phyloP scores from a whole-genome alignment of 495 filamentous ascomycete species.

The Lophium mytilinum region DNA sequence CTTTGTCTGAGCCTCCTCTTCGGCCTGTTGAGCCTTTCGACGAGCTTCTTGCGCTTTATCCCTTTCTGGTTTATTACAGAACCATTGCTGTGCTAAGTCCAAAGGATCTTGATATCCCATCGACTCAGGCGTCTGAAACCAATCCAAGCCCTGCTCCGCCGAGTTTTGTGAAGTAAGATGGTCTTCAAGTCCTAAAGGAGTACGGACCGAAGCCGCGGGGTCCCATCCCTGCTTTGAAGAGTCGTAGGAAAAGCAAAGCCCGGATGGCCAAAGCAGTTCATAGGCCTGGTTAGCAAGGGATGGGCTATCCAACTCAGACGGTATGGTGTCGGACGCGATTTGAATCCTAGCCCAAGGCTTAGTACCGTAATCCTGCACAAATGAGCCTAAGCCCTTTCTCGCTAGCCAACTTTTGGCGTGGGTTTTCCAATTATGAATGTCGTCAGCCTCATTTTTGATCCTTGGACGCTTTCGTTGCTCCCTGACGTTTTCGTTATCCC shows the following conservation, averaged over 20 bases:
- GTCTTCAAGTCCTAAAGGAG: no score
- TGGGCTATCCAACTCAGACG: background rate
- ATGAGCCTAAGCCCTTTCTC: constrained; percentile 16
- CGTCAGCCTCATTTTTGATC: constrained; percentile 4
- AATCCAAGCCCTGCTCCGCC: constrained; percentile 10
- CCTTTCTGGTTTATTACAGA: constrained; percentile 40
- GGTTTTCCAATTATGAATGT: constrained; percentile 17
- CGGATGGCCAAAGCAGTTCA: constrained; percentile 22
- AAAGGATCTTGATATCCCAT: constrained; percentile 48
- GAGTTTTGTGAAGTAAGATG: no score
- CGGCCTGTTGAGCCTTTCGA: constrained; percentile 46
- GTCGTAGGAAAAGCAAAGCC: constrained; percentile 22
- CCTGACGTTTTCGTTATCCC: background rate
- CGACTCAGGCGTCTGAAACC: constrained; percentile 20
- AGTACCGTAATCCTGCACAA: background rate
- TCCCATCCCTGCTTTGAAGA: background rate
- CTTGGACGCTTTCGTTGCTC: constrained; percentile 14
- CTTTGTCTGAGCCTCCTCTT: constrained; percentile 24
- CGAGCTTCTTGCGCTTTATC: constrained; percentile 41
- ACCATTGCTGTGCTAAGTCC: constrained; percentile 63
- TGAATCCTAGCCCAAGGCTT: constrained; percentile 18
- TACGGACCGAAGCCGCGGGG: no score
- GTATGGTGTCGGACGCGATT: background rate
- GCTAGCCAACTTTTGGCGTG: constrained; percentile 13
- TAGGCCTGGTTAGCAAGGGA: background rate